Conservation (phyloP, 2,329 filamentous ascomycete genomes). For the Aureobasidium namibiae region DNA sequence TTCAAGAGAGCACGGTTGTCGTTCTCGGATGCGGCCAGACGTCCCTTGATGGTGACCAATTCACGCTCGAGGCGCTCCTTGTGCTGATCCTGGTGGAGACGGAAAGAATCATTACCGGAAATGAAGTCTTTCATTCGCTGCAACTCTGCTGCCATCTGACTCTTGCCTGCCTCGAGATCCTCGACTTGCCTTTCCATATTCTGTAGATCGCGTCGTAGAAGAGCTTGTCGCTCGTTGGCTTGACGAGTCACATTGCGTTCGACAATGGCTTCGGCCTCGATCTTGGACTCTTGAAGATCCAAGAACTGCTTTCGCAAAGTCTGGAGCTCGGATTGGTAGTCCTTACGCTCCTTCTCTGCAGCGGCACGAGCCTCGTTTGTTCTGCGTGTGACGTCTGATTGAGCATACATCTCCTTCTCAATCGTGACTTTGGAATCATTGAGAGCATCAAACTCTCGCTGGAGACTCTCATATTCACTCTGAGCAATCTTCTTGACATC, state of each 20-base stretch:
- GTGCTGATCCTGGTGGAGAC: conserved; percentile 81
- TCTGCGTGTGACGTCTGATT: conserved; percentile 82
- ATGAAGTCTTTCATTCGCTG: conserved; percentile 83
- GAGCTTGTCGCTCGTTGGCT: conserved; percentile 71
- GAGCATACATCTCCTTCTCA: conserved; percentile 93
- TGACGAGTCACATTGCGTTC: conserved; percentile 71
- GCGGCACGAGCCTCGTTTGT: conserved; percentile 72
- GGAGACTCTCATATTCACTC: conserved; percentile 73
- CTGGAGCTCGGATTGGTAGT: conserved; percentile 78
- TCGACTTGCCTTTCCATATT: conserved; percentile 66
- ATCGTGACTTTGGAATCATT: conserved; percentile 96
- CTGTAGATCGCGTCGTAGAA: conserved; percentile 71
- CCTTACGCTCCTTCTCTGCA: conserved; percentile 81
- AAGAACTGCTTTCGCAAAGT: conserved; percentile 75
- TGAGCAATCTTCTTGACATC: conserved; percentile 87
- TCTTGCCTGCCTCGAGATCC: conserved; percentile 72
- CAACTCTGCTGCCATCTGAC: conserved; percentile 67
- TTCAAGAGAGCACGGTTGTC: conserved; percentile 93
- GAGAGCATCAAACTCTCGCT: conserved; percentile 75
- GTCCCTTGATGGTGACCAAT: conserved; percentile 80
- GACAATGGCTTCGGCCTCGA: conserved; percentile 71
- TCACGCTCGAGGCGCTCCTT: conserved; percentile 91
- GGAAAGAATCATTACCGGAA: conserved; percentile 80
- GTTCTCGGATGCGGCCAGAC: conserved; percentile 85
- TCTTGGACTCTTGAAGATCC: conserved; percentile 74